Conservation (phyloP, 2,329 filamentous ascomycete genomes). For the Xylariaceae sp. region DNA sequence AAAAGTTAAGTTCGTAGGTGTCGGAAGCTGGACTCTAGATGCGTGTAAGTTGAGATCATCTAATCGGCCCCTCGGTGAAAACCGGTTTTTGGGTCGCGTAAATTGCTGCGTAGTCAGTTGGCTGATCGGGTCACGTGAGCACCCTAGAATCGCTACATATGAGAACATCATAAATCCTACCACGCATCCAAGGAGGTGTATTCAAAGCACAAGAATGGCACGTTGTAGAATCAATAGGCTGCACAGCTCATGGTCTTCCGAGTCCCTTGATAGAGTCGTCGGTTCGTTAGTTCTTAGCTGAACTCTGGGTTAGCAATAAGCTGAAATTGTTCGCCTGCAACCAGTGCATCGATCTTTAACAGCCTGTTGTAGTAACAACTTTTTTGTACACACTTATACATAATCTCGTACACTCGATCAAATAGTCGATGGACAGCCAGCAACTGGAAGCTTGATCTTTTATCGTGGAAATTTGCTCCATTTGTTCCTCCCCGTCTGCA, state of each 20-base stretch:
- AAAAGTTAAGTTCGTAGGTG: neutral
- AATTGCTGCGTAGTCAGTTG: conserved; percentile 21
- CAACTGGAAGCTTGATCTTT: conserved; percentile 31
- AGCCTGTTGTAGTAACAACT: conserved; percentile 11
- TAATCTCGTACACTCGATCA: conserved; percentile 37
- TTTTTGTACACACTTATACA: conserved; percentile 33
- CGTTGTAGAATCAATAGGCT: no score
- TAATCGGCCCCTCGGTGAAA: conserved; percentile 19
- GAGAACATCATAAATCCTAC: neutral
- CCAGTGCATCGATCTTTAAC: conserved; percentile 1
- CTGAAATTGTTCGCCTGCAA: neutral
- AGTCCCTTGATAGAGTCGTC: neutral
- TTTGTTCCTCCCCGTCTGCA: conserved; percentile 59
- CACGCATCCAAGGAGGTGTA: no score
- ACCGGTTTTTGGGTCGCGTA: conserved; percentile 34
- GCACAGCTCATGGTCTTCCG: no score
- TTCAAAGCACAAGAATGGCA: no score
- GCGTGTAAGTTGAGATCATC: conserved; percentile 29
- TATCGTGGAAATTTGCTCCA: conserved; percentile 66
- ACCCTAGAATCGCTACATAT: neutral
- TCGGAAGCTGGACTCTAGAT: conserved; percentile 5
- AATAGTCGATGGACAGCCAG: conserved; percentile 19
- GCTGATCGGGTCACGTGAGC: conserved; percentile 37
- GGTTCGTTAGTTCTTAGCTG: conserved; percentile 1
- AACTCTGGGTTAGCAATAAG: neutral